Percentiles rank a stretch among this genome's conserved stretches.
These are phyloP conservation scores for Graphilbum fragrans DNA, from an alignment of 2,329 filamentous ascomycete genomes.

Conservation along the genomic window DNA sequence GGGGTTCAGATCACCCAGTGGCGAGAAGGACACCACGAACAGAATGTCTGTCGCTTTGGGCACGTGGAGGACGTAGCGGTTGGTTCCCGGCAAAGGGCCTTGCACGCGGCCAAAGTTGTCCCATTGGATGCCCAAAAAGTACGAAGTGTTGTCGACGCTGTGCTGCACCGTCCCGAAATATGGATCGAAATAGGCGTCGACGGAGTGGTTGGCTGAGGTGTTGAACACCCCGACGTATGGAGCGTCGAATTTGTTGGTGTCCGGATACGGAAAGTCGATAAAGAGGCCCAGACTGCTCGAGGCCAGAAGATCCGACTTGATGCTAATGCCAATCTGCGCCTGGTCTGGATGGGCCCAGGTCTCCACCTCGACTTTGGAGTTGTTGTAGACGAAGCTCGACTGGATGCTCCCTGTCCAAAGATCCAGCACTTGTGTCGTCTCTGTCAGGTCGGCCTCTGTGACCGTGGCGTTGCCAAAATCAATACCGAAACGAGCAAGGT, in stretches of 20 bases:
- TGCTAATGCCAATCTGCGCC: constrained; percentile 29
- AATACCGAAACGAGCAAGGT: constrained; percentile 34
- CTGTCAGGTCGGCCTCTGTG: constrained; percentile 24
- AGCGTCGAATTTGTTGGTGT: constrained; percentile 38
- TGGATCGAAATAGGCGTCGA: constrained; percentile 13
- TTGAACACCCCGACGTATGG: constrained; percentile 41
- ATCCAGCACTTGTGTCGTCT: constrained; percentile 30
- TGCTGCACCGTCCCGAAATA: constrained; percentile 25
- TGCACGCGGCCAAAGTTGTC: constrained; percentile 2
- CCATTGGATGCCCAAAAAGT: constrained; percentile 18
- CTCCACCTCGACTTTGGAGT: constrained; percentile 24
- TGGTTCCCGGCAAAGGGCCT: constrained; percentile 1
- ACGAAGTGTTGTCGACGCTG: constrained; percentile 24
- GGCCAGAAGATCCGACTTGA: constrained; percentile 27
- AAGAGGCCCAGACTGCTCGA: constrained; percentile 29
- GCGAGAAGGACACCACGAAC: constrained; percentile 21
- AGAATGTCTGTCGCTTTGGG: constrained; percentile 14
- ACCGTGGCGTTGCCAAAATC: constrained; percentile 26
- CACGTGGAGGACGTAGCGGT: constrained; percentile 25
- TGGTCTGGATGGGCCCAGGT: constrained; percentile 32
- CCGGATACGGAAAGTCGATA: constrained; percentile 39
- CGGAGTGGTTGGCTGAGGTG: constrained; percentile 30
- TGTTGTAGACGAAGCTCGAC: constrained; percentile 30
- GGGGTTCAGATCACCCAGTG: constrained; percentile 11
- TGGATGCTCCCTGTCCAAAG: constrained; percentile 32